Base-by-base conservation (phyloP, 305 asterid species). In the Salvia sclarea region DNA sequence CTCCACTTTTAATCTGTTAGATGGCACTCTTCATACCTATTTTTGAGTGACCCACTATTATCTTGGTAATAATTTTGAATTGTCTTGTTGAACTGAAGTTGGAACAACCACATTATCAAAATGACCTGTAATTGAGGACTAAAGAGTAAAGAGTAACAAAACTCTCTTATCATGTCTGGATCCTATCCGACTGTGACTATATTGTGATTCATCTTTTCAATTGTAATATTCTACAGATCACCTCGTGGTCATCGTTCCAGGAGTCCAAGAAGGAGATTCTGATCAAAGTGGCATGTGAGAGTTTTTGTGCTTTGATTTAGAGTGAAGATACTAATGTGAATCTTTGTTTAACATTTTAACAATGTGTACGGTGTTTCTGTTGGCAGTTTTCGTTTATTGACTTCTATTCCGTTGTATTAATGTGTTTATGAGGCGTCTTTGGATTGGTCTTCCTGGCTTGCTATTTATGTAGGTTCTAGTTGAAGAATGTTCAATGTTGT, bases 211-310 rank as follows among this genome's bases (percentile, higher is more conserved):
- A 13, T 16, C 48, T 24, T n/a, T 57, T 35, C 35, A n/a, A 37
- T 2, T 24, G 2, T 61, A 24, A 28, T 69, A 52, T 20, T 66
- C 11, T 78, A 76, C 88, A 90, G 98, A 76, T 90, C 96, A 17
- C 98, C 98, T 14, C 93, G 88, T 5, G 85, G 84, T 65, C 96
- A 80, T 69, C 97, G 97, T 31, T 92, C 98, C 63, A 83, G 98
- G 83, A 92, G 97, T 79, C 98, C 98, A 6, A 84, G 97, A 80
- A 85, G 91, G 80, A 88, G 98, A 76, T 84, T 76, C 77, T 92
- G 77, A 82, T 64, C 41, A 13, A 68, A 61, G 30, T 24, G 33
- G 45, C 49, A 33, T 61, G 50, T 55, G 73, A 56, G 53, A 25
- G 60, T 37, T 31, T 60, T 33, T 55, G 69, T 17, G 63, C 49